Evolutionary conservation across 768 basidiomycete species (phyloP).

Genomic region (Omphalotus guepiniiformis): DNA sequence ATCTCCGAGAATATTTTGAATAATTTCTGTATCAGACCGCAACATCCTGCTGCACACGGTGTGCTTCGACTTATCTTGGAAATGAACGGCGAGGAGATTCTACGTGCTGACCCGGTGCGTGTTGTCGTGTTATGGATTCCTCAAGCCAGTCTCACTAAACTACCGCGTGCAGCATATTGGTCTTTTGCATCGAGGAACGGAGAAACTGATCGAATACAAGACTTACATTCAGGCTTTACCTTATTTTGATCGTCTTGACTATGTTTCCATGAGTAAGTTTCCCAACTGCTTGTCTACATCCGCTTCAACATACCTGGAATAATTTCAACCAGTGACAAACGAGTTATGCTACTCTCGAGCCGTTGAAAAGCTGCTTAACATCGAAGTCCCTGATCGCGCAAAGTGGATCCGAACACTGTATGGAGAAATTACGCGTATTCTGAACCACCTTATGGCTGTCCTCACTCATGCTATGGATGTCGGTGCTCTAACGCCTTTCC

Average conservation of each 20-base stretch:
- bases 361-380: slow-evolving; percentile 96
- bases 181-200: slow-evolving; percentile 93
- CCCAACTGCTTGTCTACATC: neutral
- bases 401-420: slow-evolving; percentile 98
- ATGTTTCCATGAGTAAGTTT: slow-evolving; percentile 97
- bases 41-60: slow-evolving; percentile 98
- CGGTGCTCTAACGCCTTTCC: slow-evolving; percentile 95
- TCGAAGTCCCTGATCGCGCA: slow-evolving; percentile 93
- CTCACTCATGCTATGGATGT: slow-evolving; percentile 97
- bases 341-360: slow-evolving; percentile 96
- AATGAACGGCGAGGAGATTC: slow-evolving; percentile 93
- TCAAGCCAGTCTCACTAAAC: too few species aligned
- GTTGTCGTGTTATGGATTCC: too few species aligned
- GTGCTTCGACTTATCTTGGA: slow-evolving; percentile 97
- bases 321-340: slow-evolving; percentile 80
- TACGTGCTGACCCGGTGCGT: slow-evolving; percentile 79
- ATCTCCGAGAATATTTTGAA: neutral
- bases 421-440: slow-evolving; percentile 92
- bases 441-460: slow-evolving; percentile 98
- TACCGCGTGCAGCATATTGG: slow-evolving; percentile 71
- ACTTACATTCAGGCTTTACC: slow-evolving; percentile 96
- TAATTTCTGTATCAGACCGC: slow-evolving; percentile 52
- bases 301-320: slow-evolving; percentile 7
- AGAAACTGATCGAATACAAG: slow-evolving; percentile 99
- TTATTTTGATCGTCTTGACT: slow-evolving; percentile 98